phyloP scores from a whole-genome alignment of 306 rosid genomes.

The Aeschynomene evenia region DNA sequence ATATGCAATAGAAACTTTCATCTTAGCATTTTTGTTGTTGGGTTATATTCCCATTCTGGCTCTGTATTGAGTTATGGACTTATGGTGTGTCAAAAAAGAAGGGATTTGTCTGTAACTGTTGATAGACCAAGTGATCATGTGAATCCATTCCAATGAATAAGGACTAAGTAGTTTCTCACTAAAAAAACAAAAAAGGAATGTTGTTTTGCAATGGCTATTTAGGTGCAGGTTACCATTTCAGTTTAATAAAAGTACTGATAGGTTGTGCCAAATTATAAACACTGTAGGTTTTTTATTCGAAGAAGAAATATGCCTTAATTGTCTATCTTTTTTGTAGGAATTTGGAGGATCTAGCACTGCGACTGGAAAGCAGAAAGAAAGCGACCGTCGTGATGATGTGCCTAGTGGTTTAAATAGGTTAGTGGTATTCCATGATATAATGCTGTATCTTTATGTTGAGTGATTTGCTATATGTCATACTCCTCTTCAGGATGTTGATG shows the following conservation, averaged over 20 bases:
- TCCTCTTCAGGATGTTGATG: slow-evolving; percentile 1
- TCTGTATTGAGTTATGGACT: neutral
- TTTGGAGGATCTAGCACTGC: slow-evolving; percentile 58
- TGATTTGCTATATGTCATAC: slow-evolving; percentile 7
- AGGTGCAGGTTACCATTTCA: slow-evolving; percentile 5
- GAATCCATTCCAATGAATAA: neutral
- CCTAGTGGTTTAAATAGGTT: slow-evolving; percentile 75
- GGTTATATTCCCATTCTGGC: neutral
- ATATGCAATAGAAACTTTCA: neutral
- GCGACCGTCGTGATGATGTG: slow-evolving; percentile 69
- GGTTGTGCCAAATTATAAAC: slow-evolving; percentile 10
- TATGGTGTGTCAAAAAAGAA: neutral
- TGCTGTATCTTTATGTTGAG: slow-evolving; percentile 9
- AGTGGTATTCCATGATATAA: neutral
- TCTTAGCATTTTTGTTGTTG: neutral
- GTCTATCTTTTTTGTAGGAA: slow-evolving; percentile 45
- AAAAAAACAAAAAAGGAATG: neutral
- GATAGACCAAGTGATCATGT: slow-evolving; percentile 6
- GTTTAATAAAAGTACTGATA: neutral
- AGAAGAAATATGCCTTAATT: neutral
- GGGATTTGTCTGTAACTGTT: neutral
- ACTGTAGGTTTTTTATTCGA: slow-evolving; percentile 20
- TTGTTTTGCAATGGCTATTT: neutral
- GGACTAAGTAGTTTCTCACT: neutral
- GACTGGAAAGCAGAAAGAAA: slow-evolving; percentile 61